These are phyloP conservation scores for Fusarium musae DNA, from an alignment of 2,329 filamentous ascomycete genomes.

Conservation along the genomic window DNA sequence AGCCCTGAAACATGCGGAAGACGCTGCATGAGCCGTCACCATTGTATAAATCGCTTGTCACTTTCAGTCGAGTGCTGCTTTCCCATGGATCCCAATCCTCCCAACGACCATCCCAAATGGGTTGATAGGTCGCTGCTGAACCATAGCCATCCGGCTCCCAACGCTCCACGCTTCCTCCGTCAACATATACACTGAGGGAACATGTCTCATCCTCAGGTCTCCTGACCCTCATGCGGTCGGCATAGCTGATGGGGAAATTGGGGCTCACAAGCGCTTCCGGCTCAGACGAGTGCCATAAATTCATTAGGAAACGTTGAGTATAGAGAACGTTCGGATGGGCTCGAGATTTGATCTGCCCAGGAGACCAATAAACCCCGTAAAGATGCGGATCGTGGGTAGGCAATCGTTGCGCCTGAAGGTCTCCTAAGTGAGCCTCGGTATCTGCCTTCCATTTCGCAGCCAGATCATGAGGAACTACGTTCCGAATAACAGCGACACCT, in stretches of 20 bases:
- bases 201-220: constrained; percentile 63
- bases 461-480: constrained; percentile 45
- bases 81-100: constrained; percentile 83
- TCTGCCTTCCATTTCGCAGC: constrained; percentile 60
- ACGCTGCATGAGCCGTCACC: constrained; percentile 78
- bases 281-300: constrained; percentile 47
- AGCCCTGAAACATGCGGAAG: constrained; percentile 83
- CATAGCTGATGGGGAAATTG: constrained; percentile 66
- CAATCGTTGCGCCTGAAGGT: constrained; percentile 52
- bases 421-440: constrained; percentile 64
- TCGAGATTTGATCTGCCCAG: constrained; percentile 53
- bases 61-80: constrained; percentile 70
- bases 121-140: constrained; percentile 68
- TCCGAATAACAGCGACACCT: constrained; percentile 49
- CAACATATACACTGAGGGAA: constrained; percentile 68
- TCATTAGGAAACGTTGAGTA: constrained; percentile 61
- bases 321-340: constrained; percentile 54
- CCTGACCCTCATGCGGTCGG: constrained; percentile 68
- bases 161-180: constrained; percentile 73
- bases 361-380: constrained; percentile 55
- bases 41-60: constrained; percentile 76
- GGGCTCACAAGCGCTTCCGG: constrained; percentile 56
- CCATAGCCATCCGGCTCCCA: constrained; percentile 74
- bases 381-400: constrained; percentile 48
- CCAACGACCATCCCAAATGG: constrained; percentile 76